These are phyloP conservation scores for Tylopilus balloui DNA, from an alignment of 768 basidiomycete genomes.

Conservation along the genomic window DNA sequence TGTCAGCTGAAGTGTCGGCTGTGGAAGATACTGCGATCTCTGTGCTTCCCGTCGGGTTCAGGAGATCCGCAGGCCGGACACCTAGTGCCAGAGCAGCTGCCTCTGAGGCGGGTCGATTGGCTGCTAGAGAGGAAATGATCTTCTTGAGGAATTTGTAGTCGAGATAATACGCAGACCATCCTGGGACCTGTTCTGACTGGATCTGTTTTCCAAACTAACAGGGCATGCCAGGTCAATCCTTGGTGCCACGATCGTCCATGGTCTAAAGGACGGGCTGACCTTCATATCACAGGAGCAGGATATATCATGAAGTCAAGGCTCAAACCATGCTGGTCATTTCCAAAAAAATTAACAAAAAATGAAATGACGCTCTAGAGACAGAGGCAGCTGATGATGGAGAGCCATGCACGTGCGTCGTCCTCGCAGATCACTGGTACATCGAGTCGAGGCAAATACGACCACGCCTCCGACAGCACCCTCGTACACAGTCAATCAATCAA, in stretches of 20 bases:
- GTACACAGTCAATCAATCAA: slow-evolving; percentile 4
- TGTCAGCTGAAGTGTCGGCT: slow-evolving; percentile 10
- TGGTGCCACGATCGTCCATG: not conserved
- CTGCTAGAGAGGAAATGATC: slow-evolving; percentile 93
- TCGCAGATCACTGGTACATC: not conserved
- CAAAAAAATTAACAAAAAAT: slow-evolving; percentile 6
- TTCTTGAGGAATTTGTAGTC: slow-evolving; percentile 99
- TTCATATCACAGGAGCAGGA: slow-evolving; percentile 27
- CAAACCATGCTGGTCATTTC: slow-evolving; percentile 27
- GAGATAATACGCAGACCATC: slow-evolving; percentile 93
- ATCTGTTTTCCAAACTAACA: slow-evolving; percentile 95
- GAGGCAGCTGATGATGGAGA: not conserved
- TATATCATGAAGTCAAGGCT: slow-evolving; percentile 12
- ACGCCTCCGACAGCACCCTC: not conserved
- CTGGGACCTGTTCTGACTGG: slow-evolving; percentile 92
- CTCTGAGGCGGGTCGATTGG: slow-evolving; percentile 86
- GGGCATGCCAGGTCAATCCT: not conserved
- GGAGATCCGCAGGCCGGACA: slow-evolving; percentile 61
- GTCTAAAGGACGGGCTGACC: slow-evolving; percentile 16
- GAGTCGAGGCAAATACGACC: not conserved
- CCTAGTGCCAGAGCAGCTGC: slow-evolving; percentile 83
- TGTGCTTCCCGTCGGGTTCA: slow-evolving; percentile 33
- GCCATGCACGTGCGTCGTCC: slow-evolving; percentile 24
- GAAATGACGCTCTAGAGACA: slow-evolving; percentile 13
- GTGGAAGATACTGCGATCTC: slow-evolving; percentile 27